These are phyloP conservation scores for Tardiomyces blankii DNA, from an alignment of 1,139 yeast species.

Conservation along the genomic window DNA sequence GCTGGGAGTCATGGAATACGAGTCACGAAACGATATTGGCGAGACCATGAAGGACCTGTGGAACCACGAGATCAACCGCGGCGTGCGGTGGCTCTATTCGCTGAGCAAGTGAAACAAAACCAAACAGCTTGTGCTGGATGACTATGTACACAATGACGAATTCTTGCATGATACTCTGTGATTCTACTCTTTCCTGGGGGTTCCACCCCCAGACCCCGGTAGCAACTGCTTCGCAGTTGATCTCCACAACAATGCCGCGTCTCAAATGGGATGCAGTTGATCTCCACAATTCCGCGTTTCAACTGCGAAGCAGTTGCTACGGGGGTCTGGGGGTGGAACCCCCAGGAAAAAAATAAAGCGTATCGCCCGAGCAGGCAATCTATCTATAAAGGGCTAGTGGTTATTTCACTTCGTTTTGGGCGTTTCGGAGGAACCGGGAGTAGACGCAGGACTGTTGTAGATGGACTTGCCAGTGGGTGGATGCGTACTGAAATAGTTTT, in stretches of 20 bases:
- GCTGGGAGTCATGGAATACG: slow-evolving; percentile 27
- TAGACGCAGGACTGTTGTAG: no score
- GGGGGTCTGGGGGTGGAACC: no score
- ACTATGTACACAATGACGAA: background rate
- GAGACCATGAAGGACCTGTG: slow-evolving; percentile 74
- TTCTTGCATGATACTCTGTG: background rate
- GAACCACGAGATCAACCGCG: slow-evolving; percentile 63
- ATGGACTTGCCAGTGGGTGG: no score
- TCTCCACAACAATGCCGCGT: background rate
- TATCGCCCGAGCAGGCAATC: no score
- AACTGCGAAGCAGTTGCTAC: no score
- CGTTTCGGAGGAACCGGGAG: no score
- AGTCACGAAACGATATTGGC: slow-evolving; percentile 33
- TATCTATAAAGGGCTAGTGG: no score
- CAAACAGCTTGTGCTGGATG: background rate
- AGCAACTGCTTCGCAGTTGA: background rate
- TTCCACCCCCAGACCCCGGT: no score
- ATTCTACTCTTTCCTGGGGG: background rate
- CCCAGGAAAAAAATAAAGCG: no score
- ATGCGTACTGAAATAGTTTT: slow-evolving; percentile 33
- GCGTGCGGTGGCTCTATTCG: slow-evolving; percentile 54
- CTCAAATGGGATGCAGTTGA: no score
- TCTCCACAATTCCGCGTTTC: no score
- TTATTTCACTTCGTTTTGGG: no score
- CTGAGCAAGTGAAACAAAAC: slow-evolving; percentile 37